phyloP scores from a whole-genome alignment of 495 filamentous ascomycete species.

The Bathelium albidoporum region DNA sequence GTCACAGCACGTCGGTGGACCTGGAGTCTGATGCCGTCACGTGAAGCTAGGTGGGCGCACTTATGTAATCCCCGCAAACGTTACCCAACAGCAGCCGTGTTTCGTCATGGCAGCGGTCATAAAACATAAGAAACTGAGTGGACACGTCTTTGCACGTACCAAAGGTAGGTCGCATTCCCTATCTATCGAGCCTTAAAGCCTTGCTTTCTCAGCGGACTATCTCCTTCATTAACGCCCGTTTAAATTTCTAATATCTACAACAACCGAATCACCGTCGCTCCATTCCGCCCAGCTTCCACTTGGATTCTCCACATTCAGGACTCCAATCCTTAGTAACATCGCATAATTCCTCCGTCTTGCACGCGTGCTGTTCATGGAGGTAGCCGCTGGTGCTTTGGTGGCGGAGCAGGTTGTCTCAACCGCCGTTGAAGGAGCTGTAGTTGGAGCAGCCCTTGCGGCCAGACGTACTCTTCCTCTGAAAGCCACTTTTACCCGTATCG shows the following conservation, averaged over 20 bases:
- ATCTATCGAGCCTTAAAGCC: not conserved
- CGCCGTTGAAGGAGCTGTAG: slow-evolving; percentile 5
- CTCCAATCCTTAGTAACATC: not conserved
- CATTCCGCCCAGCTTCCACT: not conserved
- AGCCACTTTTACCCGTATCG: slow-evolving; percentile 7
- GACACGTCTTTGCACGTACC: not conserved
- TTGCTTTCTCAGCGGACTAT: too few species aligned
- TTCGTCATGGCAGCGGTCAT: not conserved
- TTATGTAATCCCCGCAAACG: not conserved
- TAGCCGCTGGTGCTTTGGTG: slow-evolving; percentile 6
- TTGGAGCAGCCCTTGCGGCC: slow-evolving; percentile 1
- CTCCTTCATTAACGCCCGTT: too few species aligned
- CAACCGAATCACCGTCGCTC: not conserved
- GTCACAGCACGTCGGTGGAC: too few species aligned
- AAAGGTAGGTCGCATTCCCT: not conserved
- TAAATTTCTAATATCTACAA: too few species aligned
- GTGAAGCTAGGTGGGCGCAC: too few species aligned
- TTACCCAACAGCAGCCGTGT: not conserved
- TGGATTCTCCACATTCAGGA: not conserved
- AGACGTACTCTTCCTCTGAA: slow-evolving; percentile 8
- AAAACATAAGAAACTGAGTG: not conserved
- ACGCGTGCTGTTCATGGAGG: not conserved
- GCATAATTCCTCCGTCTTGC: not conserved
- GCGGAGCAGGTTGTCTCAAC: slow-evolving; percentile 10
- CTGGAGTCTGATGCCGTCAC: too few species aligned